Conservation (phyloP, 306 rosid species). For the Dryas octopetala region DNA sequence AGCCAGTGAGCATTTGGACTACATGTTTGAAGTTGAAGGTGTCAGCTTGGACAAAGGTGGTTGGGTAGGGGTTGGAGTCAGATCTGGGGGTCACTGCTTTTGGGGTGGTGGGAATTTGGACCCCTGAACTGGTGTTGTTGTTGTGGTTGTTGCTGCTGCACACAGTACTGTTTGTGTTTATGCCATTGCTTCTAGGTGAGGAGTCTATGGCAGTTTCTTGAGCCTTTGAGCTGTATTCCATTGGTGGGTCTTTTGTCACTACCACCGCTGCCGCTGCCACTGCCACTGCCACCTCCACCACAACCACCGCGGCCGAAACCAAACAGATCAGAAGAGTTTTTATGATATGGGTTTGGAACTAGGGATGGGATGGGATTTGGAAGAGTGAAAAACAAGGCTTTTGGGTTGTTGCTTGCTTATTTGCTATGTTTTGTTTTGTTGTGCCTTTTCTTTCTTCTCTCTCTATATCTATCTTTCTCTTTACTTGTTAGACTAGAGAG, state of each 20-base stretch:
- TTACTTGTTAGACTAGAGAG: neutral
- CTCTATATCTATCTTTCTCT: constrained; percentile 4
- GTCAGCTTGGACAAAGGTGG: constrained; percentile 95
- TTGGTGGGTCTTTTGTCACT: constrained; percentile 34
- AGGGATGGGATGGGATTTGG: constrained; percentile 20
- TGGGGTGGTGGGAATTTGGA: constrained; percentile 58
- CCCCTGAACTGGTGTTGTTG: constrained; percentile 37
- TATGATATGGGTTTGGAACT: constrained; percentile 30
- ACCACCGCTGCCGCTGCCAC: neutral
- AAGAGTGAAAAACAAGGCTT: constrained; percentile 65
- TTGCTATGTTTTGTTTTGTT: constrained; percentile 45
- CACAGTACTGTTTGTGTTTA: neutral
- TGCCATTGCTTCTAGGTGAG: constrained; percentile 55
- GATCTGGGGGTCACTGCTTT: constrained; percentile 77
- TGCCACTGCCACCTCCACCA: neutral
- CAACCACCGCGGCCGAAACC: neutral
- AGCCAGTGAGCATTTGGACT: constrained; percentile 96
- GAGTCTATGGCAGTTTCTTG: constrained; percentile 59
- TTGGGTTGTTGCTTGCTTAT: constrained; percentile 28
- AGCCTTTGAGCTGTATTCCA: constrained; percentile 67
- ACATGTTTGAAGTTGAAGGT: constrained; percentile 89
- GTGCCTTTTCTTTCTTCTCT: constrained; percentile 27
- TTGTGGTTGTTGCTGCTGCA: constrained; percentile 29
- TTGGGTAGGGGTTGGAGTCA: constrained; percentile 85
- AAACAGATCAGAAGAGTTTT: constrained; percentile 1